Base-by-base conservation (phyloP, 2,329 filamentous ascomycete species). In the Sphaerostilbella broomeana region DNA sequence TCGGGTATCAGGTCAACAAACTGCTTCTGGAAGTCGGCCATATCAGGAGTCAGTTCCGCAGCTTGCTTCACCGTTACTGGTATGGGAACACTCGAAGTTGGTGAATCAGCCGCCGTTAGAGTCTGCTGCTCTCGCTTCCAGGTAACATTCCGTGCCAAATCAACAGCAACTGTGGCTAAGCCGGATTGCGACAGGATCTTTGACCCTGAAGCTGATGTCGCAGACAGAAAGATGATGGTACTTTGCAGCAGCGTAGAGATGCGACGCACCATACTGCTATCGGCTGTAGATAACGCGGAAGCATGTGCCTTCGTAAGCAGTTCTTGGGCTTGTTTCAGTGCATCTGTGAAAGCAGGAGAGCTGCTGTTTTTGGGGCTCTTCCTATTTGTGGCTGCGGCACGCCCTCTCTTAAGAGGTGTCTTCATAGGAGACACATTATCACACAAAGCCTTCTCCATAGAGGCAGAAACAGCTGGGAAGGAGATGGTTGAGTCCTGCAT, bases 401-500 rank as follows among this genome's bases (percentile, higher is more conserved):
- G 49, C 11, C 54, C 54, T 35, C 54, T 57, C 36, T 55, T 51
- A n/a, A 53, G 50, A 35, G 67, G 65, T 10, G 64, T 57, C 38
- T 65, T 63, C 4, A 49, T 47, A 4, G 60, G 42, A 3, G 62
- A 62, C 16, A 55, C 47, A 20, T 61, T 58, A 29, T 69, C 63
- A 9, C 58, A 51, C 19, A 52, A 48, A n/a, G 43, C 47, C 44
- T 63, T 65, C 22, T 72, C 72, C 18, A 63, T 51, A 19, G 61
- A 57, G 47, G 59, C 55, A 17, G 65, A 64, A 25, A 90, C 69
- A 0, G 86, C 80, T 2, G 89, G 87, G 44, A 90, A 83, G 0
- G 88, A 94, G 18, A 95, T 80, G 0, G 88, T 95, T 1, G 92
- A 95, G 53, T 98, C 92, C 31, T 90, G 86, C 12, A 97, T 74